Conservation (phyloP, 129 eudicot genomes). For the Helianthus tuberosus region DNA sequence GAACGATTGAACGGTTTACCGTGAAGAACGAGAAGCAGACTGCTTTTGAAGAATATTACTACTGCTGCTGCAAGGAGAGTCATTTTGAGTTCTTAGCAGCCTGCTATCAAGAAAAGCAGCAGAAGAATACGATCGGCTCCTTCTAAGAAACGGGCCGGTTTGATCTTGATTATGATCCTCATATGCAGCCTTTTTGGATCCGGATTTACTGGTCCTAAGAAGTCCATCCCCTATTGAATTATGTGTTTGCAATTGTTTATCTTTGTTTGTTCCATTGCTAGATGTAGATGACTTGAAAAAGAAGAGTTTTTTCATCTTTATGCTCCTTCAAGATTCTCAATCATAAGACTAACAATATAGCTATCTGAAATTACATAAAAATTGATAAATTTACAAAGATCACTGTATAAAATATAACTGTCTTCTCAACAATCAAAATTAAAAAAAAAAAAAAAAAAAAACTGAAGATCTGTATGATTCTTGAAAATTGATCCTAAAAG, state of each 20-base stretch:
- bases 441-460: background rate
- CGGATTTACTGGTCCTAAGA: constrained; percentile 36
- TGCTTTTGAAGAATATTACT: constrained; percentile 48
- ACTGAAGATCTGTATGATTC: constrained; percentile 1
- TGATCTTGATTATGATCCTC: constrained; percentile 44
- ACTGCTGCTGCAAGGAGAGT: constrained; percentile 72
- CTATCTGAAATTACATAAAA: constrained; percentile 23
- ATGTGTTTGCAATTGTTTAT: constrained; percentile 49
- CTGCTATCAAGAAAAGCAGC: constrained; percentile 55
- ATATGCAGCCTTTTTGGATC: constrained; percentile 41
- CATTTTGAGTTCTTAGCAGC: constrained; percentile 50
- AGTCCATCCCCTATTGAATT: constrained; percentile 42
- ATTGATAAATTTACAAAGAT: background rate
- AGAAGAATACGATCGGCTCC: constrained; percentile 90
- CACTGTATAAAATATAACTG: constrained; percentile 17
- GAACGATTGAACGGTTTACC: constrained; percentile 46
- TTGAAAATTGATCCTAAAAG: background rate
- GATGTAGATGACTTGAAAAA: constrained; percentile 77
- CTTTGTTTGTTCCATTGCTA: constrained; percentile 41
- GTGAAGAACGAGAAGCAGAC: constrained; percentile 46
- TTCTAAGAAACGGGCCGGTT: constrained; percentile 58
- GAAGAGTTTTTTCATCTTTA: constrained; percentile 81
- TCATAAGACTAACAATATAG: constrained; percentile 7
- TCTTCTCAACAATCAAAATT: background rate
- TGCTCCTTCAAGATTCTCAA: constrained; percentile 20